Percentiles rank a stretch among this genome's conserved stretches.
phyloP scores from a whole-genome alignment of 768 basidiomycete genomes.

The Infundibulicybe gibba region DNA sequence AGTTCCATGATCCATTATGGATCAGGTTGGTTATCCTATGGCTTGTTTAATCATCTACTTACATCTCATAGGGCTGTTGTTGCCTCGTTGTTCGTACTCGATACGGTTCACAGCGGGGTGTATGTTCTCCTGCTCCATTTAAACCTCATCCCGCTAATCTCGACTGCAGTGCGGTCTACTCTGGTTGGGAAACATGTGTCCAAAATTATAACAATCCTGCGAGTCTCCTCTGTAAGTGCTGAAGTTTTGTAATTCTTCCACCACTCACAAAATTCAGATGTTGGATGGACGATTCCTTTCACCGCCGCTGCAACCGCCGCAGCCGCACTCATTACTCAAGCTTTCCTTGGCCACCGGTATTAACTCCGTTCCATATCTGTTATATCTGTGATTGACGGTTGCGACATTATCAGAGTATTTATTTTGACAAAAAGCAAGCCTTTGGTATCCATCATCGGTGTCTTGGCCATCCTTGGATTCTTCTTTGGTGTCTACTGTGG shows the following conservation, averaged over 20 bases:
- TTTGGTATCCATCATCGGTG: conserved; percentile 30
- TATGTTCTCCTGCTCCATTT: conserved; percentile 10
- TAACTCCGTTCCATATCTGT: conserved; percentile 5
- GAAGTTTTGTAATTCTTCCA: neutral
- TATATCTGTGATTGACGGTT: neutral
- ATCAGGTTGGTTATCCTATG: conserved; percentile 19
- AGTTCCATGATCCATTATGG: conserved; percentile 29
- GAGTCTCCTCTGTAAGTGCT: conserved; percentile 24
- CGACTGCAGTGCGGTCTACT: conserved; percentile 21
- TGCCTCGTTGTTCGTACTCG: conserved; percentile 21
- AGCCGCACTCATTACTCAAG: conserved; percentile 47
- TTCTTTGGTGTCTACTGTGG: conserved; percentile 40
- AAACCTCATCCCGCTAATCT: neutral
- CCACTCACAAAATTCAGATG: conserved; percentile 19
- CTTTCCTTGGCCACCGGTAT: conserved; percentile 43
- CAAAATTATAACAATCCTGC: conserved; percentile 35
- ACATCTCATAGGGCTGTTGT: conserved; percentile 22
- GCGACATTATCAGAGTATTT: conserved; percentile 21
- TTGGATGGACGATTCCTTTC: conserved; percentile 48
- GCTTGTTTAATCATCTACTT: neutral
- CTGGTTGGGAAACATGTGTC: conserved; percentile 27
- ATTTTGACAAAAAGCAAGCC: conserved; percentile 30
- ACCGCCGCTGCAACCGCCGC: conserved; percentile 43
- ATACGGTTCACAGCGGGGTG: conserved; percentile 31
- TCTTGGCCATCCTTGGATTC: conserved; percentile 34